Conservation (phyloP, 495 filamentous ascomycete species). For the Daldinia grandis region DNA sequence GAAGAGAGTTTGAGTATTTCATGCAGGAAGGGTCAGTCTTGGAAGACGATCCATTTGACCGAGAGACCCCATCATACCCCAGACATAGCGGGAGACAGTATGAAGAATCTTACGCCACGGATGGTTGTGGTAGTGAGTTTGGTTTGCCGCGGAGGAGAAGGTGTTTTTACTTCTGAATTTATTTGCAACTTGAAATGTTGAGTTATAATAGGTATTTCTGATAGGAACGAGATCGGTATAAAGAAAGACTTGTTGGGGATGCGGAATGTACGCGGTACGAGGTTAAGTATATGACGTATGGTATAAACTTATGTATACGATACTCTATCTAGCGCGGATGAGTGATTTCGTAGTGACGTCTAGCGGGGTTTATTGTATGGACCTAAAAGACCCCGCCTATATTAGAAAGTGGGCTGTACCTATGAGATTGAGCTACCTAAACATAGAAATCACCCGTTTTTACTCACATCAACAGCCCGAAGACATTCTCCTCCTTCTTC, state of each 20-base stretch:
- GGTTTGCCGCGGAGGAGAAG: constrained; percentile 10
- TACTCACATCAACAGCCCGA: constrained; percentile 1
- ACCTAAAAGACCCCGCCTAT: constrained; percentile 21
- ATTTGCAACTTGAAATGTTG: not conserved
- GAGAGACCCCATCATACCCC: constrained; percentile 1
- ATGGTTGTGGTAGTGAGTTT: constrained; percentile 23
- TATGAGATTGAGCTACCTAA: constrained; percentile 19
- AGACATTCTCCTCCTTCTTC: constrained; percentile 15
- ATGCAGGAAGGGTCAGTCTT: constrained; percentile 24
- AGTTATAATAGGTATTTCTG: not conserved
- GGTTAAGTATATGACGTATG: not conserved
- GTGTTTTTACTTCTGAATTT: constrained; percentile 3
- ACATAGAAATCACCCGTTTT: constrained; percentile 22
- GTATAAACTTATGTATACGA: not conserved
- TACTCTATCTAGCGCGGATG: constrained; percentile 10
- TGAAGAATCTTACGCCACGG: constrained; percentile 13
- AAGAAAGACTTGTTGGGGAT: not conserved
- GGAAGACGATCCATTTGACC: constrained; percentile 32
- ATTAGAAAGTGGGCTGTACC: constrained; percentile 11
- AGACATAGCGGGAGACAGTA: constrained; percentile 10
- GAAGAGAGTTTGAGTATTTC: constrained; percentile 24
- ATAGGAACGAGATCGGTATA: not conserved
- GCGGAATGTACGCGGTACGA: not conserved
- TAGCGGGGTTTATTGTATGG: constrained; percentile 27
- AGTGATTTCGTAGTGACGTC: constrained; percentile 26